Base-by-base conservation (phyloP, 257 asterid genomes). In the Ligustrum vulgare region DNA sequence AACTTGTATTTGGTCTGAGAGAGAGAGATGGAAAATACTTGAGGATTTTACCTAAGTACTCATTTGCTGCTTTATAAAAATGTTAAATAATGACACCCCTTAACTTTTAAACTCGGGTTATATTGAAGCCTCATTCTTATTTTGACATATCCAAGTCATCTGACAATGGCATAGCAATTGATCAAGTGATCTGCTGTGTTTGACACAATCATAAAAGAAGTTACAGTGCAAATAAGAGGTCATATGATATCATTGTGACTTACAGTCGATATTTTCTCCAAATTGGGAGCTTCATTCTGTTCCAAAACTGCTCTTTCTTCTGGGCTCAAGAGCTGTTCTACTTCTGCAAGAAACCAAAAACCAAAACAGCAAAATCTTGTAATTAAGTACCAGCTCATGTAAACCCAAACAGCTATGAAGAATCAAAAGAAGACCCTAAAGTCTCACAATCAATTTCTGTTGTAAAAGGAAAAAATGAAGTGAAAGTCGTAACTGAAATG, bases 231-330 rank as follows among this genome's bases (percentile, higher is more conserved):
- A 12, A 69, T 54, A 72, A 18, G 62, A 20, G 8, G 31, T 71
- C 41, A 71, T n/a, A 41, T 68, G 37, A 66, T 6, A 28, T 22
- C 56, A 23, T 72, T 54, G 20, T 72, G 67, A 79, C 95, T 82
- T 77, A 92, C 98, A 9, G 97, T 91, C 71, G 97, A 87, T 71
- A 92, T 60, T 82, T 85, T 90, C 68, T 85, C 91, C 75, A 89
- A 71, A 77, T 82, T 51, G 72, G 89, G 86, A 71, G 79, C 75
- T 74, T 78, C 85, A 70, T 88, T 88, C 77, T 67, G 83, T 69
- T 88, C 88, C 84, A 94, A 76, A 82, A 92, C 89, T 39, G 84
- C 93, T 80, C 88, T 86, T 83, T 94, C 98, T 81, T 88, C 95
- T 6, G 92, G 86, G 31, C 77, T 75, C 92, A 94, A 86, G 76